These are phyloP conservation scores for Pseudocercospora vitis DNA, from an alignment of 2,329 filamentous ascomycete species.

Conservation along the genomic window DNA sequence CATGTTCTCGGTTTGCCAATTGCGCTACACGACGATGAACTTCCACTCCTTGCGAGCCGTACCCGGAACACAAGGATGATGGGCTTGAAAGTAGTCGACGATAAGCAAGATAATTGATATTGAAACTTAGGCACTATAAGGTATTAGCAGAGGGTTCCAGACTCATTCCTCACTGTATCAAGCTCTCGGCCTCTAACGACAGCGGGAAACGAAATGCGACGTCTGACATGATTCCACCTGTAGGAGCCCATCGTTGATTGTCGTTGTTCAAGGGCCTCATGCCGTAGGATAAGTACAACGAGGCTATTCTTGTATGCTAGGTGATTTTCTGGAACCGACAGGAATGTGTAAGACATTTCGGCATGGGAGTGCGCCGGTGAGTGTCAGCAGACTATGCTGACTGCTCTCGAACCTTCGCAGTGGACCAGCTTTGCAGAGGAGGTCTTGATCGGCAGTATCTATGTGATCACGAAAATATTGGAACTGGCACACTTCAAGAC, in stretches of 20 bases:
- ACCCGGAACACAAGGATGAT: no score
- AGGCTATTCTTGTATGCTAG: slow-evolving; percentile 51
- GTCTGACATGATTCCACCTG: slow-evolving; percentile 52
- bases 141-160: no score
- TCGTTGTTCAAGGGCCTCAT: slow-evolving; percentile 47
- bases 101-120: no score
- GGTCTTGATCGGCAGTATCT: slow-evolving; percentile 57
- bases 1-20: no score
- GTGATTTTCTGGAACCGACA: slow-evolving; percentile 56
- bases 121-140: no score
- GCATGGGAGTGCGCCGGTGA: slow-evolving; percentile 57
- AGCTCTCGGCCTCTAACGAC: slow-evolving; percentile 49
- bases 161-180: slow-evolving; percentile 60
- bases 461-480: slow-evolving; percentile 51
- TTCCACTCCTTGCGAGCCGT: no score
- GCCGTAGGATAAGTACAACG: slow-evolving; percentile 53
- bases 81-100: no score
- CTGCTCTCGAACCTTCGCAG: no score
- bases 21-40: no score
- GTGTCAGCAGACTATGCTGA: no score
- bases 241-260: slow-evolving; percentile 48
- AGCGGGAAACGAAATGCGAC: slow-evolving; percentile 49
- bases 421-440: no score
- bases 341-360: slow-evolving; percentile 47
- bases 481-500: slow-evolving; percentile 42